Evolutionary conservation across 352 stramenopile species (phyloP).

Genomic region (Elongisporangium prolatum): DNA sequence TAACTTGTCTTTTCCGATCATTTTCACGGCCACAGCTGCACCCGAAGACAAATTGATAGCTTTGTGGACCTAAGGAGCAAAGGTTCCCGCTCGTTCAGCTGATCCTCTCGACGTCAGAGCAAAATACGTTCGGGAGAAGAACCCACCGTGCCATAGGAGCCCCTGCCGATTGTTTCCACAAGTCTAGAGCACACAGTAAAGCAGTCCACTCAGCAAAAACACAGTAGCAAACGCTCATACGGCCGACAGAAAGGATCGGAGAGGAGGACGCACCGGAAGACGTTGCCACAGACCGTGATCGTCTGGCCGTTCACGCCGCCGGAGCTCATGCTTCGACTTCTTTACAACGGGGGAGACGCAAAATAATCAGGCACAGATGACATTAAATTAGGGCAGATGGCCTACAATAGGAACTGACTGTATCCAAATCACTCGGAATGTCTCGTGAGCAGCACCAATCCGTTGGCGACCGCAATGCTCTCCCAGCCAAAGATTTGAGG

Average conservation of each 20-base stretch:
- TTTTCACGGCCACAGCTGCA: slow-evolving; percentile 72
- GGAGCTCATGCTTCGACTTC: slow-evolving; percentile 31
- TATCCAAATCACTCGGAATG: slow-evolving; percentile 2
- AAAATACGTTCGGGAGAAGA: not conserved
- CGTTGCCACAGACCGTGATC: slow-evolving; percentile 75
- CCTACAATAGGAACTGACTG: not conserved
- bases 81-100: slow-evolving; percentile 1
- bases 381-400: not conserved
- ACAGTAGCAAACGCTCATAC: not conserved
- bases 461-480: slow-evolving; percentile 39
- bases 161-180: slow-evolving; percentile 72
- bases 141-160: slow-evolving; percentile 77
- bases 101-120: not conserved
- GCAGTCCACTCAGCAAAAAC: not conserved
- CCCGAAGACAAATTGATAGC: slow-evolving; percentile 76
- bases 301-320: slow-evolving; percentile 54
- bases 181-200: slow-evolving; percentile 27
- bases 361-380: not conserved
- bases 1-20: slow-evolving; percentile 77
- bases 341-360: not conserved
- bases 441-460: slow-evolving; percentile 33
- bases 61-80: slow-evolving; percentile 55
- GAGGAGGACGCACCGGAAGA: slow-evolving; percentile 51
- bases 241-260: not conserved
- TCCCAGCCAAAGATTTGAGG: slow-evolving; percentile 19